Evolutionary conservation across 1,139 yeast species (phyloP).

Genomic region (Saccharomyces hybrid): DNA sequence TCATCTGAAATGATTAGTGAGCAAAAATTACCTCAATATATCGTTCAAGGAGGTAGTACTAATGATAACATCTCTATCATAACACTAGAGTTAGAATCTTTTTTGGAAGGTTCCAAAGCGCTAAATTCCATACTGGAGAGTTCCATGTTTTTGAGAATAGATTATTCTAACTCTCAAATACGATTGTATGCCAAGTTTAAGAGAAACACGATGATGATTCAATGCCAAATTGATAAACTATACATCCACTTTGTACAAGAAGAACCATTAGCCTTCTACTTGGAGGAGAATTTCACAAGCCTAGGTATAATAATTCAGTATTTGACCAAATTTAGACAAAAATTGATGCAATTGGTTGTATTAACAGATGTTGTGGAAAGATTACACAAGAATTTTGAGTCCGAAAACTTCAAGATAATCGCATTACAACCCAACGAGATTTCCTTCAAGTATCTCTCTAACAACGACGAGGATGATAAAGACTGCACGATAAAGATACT

Average conservation of each 20-base stretch:
- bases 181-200: constrained; percentile 29
- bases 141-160: constrained; percentile 29
- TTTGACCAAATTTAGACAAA: constrained; percentile 27
- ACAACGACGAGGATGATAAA: constrained; percentile 16
- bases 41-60: constrained; percentile 10
- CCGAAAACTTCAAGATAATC: constrained; percentile 28
- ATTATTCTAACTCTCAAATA: constrained; percentile 27
- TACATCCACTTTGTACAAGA: constrained; percentile 24
- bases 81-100: constrained; percentile 27
- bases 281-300: constrained; percentile 25
- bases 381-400: constrained; percentile 28
- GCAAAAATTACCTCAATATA: constrained; percentile 19
- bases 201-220: constrained; percentile 26
- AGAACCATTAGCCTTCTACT: constrained; percentile 25
- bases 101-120: constrained; percentile 27
- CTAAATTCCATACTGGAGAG: constrained; percentile 25
- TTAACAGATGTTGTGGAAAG: constrained; percentile 31
- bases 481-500: constrained; percentile 31
- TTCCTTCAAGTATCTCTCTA: constrained; percentile 29
- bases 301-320: constrained; percentile 26
- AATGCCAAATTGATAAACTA: constrained; percentile 28
- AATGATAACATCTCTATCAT: constrained; percentile 17
- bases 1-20: constrained; percentile 11
- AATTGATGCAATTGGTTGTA: constrained; percentile 29
- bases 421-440: constrained; percentile 31